Evolutionary conservation across 768 basidiomycete genomes (phyloP).

Genomic region (Mycena indigotica): DNA sequence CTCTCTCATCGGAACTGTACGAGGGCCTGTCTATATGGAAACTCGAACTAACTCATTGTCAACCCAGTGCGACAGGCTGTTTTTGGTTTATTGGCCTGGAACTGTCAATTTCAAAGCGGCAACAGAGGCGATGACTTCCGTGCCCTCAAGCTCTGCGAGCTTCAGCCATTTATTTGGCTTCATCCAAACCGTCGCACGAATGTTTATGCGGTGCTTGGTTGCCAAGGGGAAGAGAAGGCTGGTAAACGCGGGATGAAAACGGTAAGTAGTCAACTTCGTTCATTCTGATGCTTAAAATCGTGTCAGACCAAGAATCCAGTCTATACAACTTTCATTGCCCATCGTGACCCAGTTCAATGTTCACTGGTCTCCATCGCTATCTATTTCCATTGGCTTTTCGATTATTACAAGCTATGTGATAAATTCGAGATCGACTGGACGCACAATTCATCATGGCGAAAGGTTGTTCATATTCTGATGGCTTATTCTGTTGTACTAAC

Average conservation of each 20-base stretch:
- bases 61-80: constrained; percentile 1
- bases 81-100: constrained; percentile 26
- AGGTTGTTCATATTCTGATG: no score
- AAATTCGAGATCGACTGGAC: constrained; percentile 29
- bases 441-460: constrained; percentile 30
- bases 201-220: constrained; percentile 11
- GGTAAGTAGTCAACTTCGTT: constrained; percentile 20
- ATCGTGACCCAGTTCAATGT: constrained; percentile 27
- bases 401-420: constrained; percentile 19
- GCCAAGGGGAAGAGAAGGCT: constrained; percentile 22
- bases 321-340: constrained; percentile 32
- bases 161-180: constrained; percentile 23
- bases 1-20: constrained; percentile 12
- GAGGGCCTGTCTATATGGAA: not conserved
- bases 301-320: constrained; percentile 32
- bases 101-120: constrained; percentile 20
- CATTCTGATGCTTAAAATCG: not conserved
- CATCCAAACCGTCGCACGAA: constrained; percentile 22
- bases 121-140: constrained; percentile 27
- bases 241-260: constrained; percentile 27
- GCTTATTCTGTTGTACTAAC: no score
- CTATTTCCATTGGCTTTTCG: constrained; percentile 20
- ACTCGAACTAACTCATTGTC: not conserved
- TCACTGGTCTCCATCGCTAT: constrained; percentile 32
- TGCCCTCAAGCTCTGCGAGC: constrained; percentile 22